phyloP scores from a whole-genome alignment of 805 yeast species.

The Yarrowia keelungensis region DNA sequence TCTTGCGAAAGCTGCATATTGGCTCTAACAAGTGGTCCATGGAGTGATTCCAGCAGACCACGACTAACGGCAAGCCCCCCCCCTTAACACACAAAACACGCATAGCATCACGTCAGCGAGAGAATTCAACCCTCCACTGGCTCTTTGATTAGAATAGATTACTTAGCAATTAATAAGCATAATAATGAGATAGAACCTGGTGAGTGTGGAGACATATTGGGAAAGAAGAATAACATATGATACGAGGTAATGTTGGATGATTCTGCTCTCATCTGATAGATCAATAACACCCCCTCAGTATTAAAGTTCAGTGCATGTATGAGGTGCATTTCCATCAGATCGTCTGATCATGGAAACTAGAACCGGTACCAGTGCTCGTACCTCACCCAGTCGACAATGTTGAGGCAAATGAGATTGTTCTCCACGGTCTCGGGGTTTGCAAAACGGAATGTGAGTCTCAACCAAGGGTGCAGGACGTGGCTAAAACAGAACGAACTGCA shows the following conservation, averaged over 20 bases:
- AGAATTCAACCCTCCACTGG: neutral
- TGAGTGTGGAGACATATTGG: neutral
- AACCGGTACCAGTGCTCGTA: too few relatives aligned
- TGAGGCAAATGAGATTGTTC: constrained; percentile 12
- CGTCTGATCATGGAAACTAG: too few relatives aligned
- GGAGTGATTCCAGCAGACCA: constrained; percentile 16
- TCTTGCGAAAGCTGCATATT: constrained; percentile 32
- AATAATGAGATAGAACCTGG: neutral
- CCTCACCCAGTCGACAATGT: neutral
- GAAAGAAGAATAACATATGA: too few relatives aligned
- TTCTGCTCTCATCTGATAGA: too few relatives aligned
- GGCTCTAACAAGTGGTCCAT: constrained; percentile 39
- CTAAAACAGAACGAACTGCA: constrained; percentile 13
- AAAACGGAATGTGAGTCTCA: neutral
- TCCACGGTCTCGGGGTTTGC: neutral
- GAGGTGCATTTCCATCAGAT: too few relatives aligned
- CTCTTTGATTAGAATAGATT: constrained; percentile 29
- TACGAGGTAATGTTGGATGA: too few relatives aligned
- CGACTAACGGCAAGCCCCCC: constrained; percentile 5
- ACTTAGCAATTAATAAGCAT: constrained; percentile 27
- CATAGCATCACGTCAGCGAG: constrained; percentile 19
- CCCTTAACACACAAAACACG: constrained; percentile 10
- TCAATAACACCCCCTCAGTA: too few relatives aligned
- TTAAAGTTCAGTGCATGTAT: neutral
- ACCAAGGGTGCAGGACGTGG: constrained; percentile 8